Base-by-base conservation (phyloP, 2,329 filamentous ascomycete species). In the Hypoxylon rubiginosum region DNA sequence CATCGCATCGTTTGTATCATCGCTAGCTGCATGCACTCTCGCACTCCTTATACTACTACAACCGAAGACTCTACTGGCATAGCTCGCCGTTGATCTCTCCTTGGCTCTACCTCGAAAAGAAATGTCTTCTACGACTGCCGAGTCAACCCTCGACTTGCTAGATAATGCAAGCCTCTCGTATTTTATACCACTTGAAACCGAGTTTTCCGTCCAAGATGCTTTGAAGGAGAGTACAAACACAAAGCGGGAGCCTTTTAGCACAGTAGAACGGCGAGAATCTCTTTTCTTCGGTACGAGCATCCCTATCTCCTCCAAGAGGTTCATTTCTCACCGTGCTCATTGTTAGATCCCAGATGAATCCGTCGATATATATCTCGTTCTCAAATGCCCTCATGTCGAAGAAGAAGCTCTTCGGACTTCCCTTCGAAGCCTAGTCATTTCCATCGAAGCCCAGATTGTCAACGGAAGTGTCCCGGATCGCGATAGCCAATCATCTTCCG, bases 211-310 rank as follows among this genome's bases (percentile, higher is more conserved):
- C 36, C 84, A 88, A 62, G 80, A 86, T 24, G 79, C 79, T 1
- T 82, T 90, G 59, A 79, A 78, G 57, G 76, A 80, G 46, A 77
- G 78, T 3, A 78, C 80, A 10, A 80, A 79, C 69, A 82, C 79
- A n/a, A 80, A 72, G 67, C 77, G 81, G 68, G 81, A 80, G 71
- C 80, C 82, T 66, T 82, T 91, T 45, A 84, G 88, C 55, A 85
- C 85, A 17, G 84, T 93, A 73, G 80, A 86, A 46, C 85, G 88
- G 72, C 85, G 91, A 69, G 84, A 90, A 41, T 84, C 85, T 58
- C 81, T 94, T 41, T 91, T 92, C 75, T 93, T 94, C 75, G 92
- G 92, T 93, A 82, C 71, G 86, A 78, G 50, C 58, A 64, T 71
- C 71, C 64, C 60, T 50, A 67, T 64, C 58, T 54, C 64, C 62